phyloP scores from a whole-genome alignment of 129 eudicot genomes.

The Rutidosis leptorrhynchoides region DNA sequence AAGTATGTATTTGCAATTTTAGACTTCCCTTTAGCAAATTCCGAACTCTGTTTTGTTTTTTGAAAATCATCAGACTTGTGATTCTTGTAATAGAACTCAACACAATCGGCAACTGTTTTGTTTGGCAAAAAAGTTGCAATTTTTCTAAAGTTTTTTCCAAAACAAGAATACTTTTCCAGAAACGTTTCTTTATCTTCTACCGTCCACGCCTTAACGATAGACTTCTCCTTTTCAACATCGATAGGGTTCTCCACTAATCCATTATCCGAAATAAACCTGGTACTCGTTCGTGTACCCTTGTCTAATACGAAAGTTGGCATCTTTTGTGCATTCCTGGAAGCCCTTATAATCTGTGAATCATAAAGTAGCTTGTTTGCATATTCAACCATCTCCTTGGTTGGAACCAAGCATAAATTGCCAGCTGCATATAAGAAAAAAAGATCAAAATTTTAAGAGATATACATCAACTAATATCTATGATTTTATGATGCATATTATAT shows the following conservation, averaged over 20 bases:
- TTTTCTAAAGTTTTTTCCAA: constrained; percentile 70
- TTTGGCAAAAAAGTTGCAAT: constrained; percentile 67
- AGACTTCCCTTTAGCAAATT: constrained; percentile 44
- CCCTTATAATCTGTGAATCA: constrained; percentile 40
- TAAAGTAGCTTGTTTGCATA: constrained; percentile 54
- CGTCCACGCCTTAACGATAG: constrained; percentile 63
- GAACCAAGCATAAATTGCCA: constrained; percentile 50
- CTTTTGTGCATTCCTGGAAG: constrained; percentile 44
- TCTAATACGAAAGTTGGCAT: constrained; percentile 84
- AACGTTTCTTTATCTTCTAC: constrained; percentile 63
- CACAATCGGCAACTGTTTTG: constrained; percentile 74
- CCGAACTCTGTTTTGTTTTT: constrained; percentile 46
- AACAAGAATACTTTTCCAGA: constrained; percentile 48
- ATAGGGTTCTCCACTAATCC: constrained; percentile 72
- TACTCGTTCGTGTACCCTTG: constrained; percentile 43
- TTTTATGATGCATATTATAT: too few relatives aligned
- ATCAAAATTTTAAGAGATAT: too few relatives aligned
- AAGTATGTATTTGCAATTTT: constrained; percentile 47
- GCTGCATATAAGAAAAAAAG: constrained; percentile 35
- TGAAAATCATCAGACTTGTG: constrained; percentile 68
- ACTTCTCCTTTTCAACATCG: constrained; percentile 65
- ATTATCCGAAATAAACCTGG: constrained; percentile 68
- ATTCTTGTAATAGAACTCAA: constrained; percentile 92
- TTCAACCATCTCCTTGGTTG: constrained; percentile 49
- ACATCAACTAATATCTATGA: too few relatives aligned